These are phyloP conservation scores for Kwoniella shandongensis DNA, from an alignment of 768 basidiomycete species.

Conservation along the genomic window DNA sequence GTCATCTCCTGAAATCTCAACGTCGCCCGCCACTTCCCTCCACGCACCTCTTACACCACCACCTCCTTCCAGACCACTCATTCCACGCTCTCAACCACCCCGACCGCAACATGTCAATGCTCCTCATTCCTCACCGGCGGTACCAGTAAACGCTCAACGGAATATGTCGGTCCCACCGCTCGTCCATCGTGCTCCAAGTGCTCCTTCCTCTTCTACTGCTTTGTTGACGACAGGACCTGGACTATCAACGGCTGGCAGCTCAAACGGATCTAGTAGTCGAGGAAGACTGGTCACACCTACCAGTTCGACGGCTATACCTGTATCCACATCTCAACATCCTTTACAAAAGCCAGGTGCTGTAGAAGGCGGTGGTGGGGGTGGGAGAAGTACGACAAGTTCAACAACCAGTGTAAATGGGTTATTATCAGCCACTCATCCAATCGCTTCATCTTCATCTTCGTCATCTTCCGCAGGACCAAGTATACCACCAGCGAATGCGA, in stretches of 20 bases:
- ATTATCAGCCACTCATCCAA: conserved; percentile 9
- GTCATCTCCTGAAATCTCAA: conserved; percentile 9
- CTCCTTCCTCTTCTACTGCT: conserved; percentile 1
- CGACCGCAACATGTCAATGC: conserved; percentile 14
- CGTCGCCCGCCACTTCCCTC: neutral
- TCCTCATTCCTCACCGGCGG: conserved; percentile 18
- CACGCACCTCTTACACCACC: conserved; percentile 14
- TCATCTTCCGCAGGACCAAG: no score
- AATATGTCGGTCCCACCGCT: neutral
- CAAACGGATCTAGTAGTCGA: conserved; percentile 2
- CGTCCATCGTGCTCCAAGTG: conserved; percentile 3
- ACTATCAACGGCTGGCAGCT: neutral
- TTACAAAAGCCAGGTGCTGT: neutral
- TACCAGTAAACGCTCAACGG: conserved; percentile 4
- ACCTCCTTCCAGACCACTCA: conserved; percentile 1
- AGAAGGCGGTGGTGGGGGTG: neutral
- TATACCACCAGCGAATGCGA: no score
- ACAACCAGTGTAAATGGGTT: conserved; percentile 25
- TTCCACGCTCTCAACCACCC: conserved; percentile 21
- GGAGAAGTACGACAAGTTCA: conserved; percentile 13
- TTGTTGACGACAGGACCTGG: neutral
- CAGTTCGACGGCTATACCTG: neutral
- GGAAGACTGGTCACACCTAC: conserved; percentile 3
- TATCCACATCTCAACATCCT: neutral
- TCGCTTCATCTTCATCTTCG: neutral